phyloP scores from a whole-genome alignment of 2,329 filamentous ascomycete genomes.

The Sporothrix sp. region DNA sequence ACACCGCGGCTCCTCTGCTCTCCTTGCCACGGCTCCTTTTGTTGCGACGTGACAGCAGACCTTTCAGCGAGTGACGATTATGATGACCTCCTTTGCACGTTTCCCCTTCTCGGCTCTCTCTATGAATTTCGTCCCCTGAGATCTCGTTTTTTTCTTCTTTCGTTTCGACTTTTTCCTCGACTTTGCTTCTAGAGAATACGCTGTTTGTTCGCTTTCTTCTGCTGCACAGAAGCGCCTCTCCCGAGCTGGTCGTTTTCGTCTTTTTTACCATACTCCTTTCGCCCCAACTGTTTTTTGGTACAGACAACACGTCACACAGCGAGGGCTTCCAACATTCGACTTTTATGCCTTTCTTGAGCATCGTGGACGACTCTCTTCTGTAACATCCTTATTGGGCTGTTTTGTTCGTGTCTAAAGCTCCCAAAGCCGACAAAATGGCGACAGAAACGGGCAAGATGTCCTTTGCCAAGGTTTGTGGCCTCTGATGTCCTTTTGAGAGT shows the following conservation, averaged over 20 bases:
- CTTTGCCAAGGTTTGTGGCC: slow-evolving; percentile 60
- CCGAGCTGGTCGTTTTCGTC: no score
- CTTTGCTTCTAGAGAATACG: not conserved
- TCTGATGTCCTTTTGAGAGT: not conserved
- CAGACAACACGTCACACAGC: not conserved
- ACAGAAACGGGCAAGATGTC: slow-evolving; percentile 50
- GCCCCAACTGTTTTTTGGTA: not conserved
- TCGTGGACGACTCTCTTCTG: not conserved
- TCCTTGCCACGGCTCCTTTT: not conserved
- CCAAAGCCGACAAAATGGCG: slow-evolving; percentile 30
- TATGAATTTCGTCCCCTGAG: slow-evolving; percentile 8
- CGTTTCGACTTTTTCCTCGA: not conserved
- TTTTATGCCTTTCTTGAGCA: not conserved
- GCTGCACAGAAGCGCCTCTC: no score
- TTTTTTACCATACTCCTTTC: not conserved
- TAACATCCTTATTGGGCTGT: not conserved
- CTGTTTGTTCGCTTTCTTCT: not conserved
- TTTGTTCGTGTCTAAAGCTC: no score
- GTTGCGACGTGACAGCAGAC: not conserved
- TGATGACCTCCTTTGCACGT: slow-evolving; percentile 7
- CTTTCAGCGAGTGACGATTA: not conserved
- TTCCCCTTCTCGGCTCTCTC: slow-evolving; percentile 1
- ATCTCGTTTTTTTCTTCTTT: not conserved
- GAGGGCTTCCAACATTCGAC: not conserved
- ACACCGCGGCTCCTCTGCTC: not conserved